Evolutionary conservation across 2,329 filamentous ascomycete species (phyloP).

Genomic region (Alternaria sp.): DNA sequence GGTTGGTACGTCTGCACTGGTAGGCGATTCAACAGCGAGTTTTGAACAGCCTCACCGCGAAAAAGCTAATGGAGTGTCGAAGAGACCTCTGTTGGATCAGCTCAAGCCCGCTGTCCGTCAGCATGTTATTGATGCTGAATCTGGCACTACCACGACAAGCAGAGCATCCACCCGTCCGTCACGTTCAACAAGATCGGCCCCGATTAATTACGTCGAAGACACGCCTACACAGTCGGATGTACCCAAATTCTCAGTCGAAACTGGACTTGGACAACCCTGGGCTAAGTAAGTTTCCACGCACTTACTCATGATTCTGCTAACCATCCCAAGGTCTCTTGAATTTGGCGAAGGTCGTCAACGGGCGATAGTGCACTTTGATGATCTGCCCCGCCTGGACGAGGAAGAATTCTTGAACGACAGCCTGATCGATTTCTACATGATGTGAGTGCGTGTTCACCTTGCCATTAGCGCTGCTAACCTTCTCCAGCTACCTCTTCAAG

Average conservation of each 20-base stretch:
- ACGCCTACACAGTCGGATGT: not conserved
- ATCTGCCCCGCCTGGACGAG: constrained; percentile 79
- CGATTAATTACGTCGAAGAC: not conserved
- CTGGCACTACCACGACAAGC: not conserved
- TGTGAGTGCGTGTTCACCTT: constrained; percentile 41
- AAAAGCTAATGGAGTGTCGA: not conserved
- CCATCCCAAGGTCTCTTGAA: constrained; percentile 58
- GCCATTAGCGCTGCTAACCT: not conserved
- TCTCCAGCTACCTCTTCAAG: constrained; percentile 39
- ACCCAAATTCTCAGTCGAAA: constrained; percentile 25
- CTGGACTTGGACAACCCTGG: constrained; percentile 40
- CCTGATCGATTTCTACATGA: constrained; percentile 85
- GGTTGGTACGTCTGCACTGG: constrained; percentile 6
- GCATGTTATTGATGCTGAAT: not conserved
- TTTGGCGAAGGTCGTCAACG: constrained; percentile 68
- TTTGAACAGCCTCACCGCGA: not conserved
- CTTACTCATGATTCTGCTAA: constrained; percentile 4
- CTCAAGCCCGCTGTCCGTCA: not conserved
- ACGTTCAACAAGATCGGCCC: constrained; percentile 14
- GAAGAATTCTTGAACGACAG: constrained; percentile 92
- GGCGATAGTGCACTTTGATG: constrained; percentile 71
- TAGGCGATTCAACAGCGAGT: not conserved
- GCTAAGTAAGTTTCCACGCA: constrained; percentile 18
- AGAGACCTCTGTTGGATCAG: not conserved
- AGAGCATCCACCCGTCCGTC: constrained; percentile 6